A percentile compares a stretch with the other conserved stretches of the same genome.
Conservation (phyloP, 1,139 yeast species). For the Trichomonascaceae sp. region DNA sequence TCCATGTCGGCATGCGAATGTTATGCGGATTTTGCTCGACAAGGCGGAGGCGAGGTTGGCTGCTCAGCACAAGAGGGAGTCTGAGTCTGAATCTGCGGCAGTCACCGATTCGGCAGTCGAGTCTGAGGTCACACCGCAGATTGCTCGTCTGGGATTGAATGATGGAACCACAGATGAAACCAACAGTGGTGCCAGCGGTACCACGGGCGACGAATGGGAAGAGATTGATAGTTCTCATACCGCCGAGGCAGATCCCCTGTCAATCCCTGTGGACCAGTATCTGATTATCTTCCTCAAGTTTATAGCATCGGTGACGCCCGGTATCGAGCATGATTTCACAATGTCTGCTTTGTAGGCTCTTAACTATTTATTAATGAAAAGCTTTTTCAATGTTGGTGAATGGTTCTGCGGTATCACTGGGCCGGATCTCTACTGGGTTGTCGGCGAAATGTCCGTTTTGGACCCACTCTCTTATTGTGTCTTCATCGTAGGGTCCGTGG, state of each 20-base stretch:
- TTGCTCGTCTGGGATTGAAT: slow-evolving; percentile 33
- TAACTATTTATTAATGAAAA: too few species aligned
- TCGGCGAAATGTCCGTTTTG: too few species aligned
- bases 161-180: slow-evolving; percentile 22
- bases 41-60: slow-evolving; percentile 34
- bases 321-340: slow-evolving; percentile 91
- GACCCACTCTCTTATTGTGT: too few species aligned
- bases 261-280: slow-evolving; percentile 81
- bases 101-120: too few species aligned
- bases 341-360: slow-evolving; percentile 76
- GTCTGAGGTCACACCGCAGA: slow-evolving; percentile 24
- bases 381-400: too few species aligned
- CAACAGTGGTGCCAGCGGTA: slow-evolving; percentile 14
- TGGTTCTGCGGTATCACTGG: too few species aligned
- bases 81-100: too few species aligned
- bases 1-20: slow-evolving; percentile 92
- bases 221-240: slow-evolving; percentile 16
- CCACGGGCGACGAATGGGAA: slow-evolving; percentile 24
- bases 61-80: slow-evolving; percentile 27
- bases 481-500: too few species aligned
- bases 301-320: slow-evolving; percentile 94
- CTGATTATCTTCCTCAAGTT: slow-evolving; percentile 79
- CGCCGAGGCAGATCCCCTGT: slow-evolving; percentile 28
- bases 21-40: slow-evolving; percentile 78
- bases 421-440: too few species aligned